phyloP scores from a whole-genome alignment of 73 alveolate genomes.

The Tetrahymena malaccensis region DNA sequence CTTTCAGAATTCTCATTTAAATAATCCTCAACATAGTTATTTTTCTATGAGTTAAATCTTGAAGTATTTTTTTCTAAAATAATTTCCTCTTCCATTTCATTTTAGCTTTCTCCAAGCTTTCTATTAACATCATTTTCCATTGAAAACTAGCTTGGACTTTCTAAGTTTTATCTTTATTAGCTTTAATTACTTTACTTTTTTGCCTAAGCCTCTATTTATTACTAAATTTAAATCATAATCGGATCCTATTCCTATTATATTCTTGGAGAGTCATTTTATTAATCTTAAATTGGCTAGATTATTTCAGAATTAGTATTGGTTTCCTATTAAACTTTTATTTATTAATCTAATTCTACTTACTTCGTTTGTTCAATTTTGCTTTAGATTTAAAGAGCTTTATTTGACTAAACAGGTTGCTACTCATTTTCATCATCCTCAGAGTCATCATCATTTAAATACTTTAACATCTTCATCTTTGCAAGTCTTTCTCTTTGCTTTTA shows the following conservation, averaged over 20 bases:
- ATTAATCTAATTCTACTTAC: not conserved
- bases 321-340: constrained; percentile 21
- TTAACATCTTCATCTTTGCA: constrained; percentile 54
- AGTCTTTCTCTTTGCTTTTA: constrained; percentile 49
- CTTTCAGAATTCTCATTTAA: not conserved
- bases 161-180: not conserved
- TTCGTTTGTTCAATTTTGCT: not conserved
- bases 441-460: not conserved
- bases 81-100: constrained; percentile 7
- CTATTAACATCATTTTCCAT: not conserved
- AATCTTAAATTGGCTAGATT: not conserved
- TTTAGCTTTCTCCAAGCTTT: not conserved
- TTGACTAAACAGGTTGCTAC: not conserved
- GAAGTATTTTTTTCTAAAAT: not conserved
- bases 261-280: constrained; percentile 1
- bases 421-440: not conserved
- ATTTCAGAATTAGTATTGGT: not conserved
- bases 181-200: not conserved
- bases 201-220: not conserved
- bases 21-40: not conserved
- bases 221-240: not conserved
- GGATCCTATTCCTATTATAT: not conserved
- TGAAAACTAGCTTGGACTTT: not conserved
- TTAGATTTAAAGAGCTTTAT: not conserved
- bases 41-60: not conserved